Evolutionary conservation across 345 rosid genomes (phyloP), one percentile per base, ranked within the genome.

Genomic region (Punica granatum): DNA sequence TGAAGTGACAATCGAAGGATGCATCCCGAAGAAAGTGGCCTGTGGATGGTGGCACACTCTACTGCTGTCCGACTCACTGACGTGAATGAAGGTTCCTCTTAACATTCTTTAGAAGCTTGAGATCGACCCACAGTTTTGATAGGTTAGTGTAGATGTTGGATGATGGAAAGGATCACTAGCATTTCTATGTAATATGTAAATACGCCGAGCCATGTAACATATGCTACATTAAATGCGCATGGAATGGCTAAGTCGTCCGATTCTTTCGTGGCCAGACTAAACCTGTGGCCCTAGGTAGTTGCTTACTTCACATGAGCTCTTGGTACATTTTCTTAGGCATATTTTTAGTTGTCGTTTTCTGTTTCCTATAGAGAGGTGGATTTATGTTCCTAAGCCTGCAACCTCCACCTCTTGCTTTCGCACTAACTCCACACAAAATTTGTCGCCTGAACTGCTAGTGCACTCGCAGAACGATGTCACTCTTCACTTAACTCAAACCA

Each of bases 11-110:
- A 64, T 85, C 0, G 89, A 92, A 26, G 96, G 85, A 25, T 87
- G 81, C 63, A 39, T 76, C 46, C 90, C 92, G 16, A 82, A 72
- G 62, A 86, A 80, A 73, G 81, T 94, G 0, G 89, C 92, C 15
- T 94, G 99, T 46, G 99, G 97, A 42, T 94, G 99, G 99, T 91
- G 99, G 97, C 99, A 94, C 79, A 94, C 99, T 32, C 79, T 94
- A 41, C 92, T 94, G 75, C 82, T 91, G 63, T 89, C 88, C 0
- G 84, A 84, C 56, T 70, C 90, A 1, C 82, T 89, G 49, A 70
- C 73, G 48, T 89, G 89, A 91, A 13, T 12, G 16, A 9, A 12
- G 6, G 0, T 10, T 12, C 18, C 4, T 26, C 58, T n/a, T 56
- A 26, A 26, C 19, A 28, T 30, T 56, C 34, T 28, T 56, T 56